phyloP scores from a whole-genome alignment of 2,329 filamentous ascomycete genomes.

The Ceratocystis colombiana region DNA sequence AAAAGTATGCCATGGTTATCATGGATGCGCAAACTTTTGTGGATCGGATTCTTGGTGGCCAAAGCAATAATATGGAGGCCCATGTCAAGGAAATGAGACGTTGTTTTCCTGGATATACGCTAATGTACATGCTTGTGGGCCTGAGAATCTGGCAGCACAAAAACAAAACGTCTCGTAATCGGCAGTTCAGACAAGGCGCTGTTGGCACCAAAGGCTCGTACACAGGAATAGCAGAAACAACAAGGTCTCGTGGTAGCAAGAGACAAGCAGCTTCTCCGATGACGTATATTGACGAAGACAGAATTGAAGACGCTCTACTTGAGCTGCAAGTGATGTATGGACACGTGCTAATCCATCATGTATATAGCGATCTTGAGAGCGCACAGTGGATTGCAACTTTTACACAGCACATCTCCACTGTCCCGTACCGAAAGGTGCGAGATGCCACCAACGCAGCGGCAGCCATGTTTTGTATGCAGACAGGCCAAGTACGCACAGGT shows the following conservation, averaged over 20 bases:
- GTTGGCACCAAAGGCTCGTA: constrained; percentile 33
- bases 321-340: constrained; percentile 58
- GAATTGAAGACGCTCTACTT: constrained; percentile 60
- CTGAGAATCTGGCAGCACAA: constrained; percentile 56
- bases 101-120: constrained; percentile 42
- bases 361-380: constrained; percentile 48
- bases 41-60: constrained; percentile 41
- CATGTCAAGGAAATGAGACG: constrained; percentile 36
- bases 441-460: constrained; percentile 41
- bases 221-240: constrained; percentile 26
- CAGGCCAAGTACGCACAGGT: constrained; percentile 63
- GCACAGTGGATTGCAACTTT: constrained; percentile 64
- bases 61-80: constrained; percentile 30
- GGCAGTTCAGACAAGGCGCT: constrained; percentile 57
- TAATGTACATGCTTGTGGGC: constrained; percentile 66
- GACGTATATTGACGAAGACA: constrained; percentile 50
- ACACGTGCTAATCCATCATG: constrained; percentile 58
- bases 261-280: constrained; percentile 29
- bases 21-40: constrained; percentile 57
- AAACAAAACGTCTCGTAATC: constrained; percentile 56
- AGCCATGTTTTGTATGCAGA: constrained; percentile 67
- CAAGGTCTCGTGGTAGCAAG: constrained; percentile 30
- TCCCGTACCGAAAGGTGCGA: constrained; percentile 55
- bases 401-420: constrained; percentile 68
- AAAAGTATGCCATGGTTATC: constrained; percentile 53